phyloP scores from a whole-genome alignment of 345 rosid genomes.

The Boechera stricta region DNA sequence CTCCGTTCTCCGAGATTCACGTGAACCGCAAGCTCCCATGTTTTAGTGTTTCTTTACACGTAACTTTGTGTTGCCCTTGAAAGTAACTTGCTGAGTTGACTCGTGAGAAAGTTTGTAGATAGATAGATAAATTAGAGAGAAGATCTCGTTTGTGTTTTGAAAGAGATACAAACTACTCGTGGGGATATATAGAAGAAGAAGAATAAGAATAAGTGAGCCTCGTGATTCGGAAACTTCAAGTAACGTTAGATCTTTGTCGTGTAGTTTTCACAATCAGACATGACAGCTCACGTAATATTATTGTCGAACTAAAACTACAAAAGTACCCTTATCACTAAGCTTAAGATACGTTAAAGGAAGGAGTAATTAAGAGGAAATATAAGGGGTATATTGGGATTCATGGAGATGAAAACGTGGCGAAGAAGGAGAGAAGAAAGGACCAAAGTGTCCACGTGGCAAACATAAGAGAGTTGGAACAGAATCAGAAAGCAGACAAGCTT shows the following conservation, averaged over 20 bases:
- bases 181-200: conserved; percentile 13
- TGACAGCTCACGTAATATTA: conserved; percentile 40
- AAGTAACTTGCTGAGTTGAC: conserved; percentile 13
- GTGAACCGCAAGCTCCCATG: conserved; percentile 88
- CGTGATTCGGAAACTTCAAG: conserved; percentile 44
- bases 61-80: not conserved
- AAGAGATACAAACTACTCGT: conserved; percentile 19
- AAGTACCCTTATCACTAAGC: not conserved
- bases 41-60: not conserved
- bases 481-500: conserved; percentile 40
- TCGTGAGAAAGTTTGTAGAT: conserved; percentile 19
- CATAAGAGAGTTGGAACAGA: conserved; percentile 31
- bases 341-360: not conserved
- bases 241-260: conserved; percentile 30
- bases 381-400: conserved; percentile 3
- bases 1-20: conserved; percentile 64
- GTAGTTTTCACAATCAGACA: conserved; percentile 31
- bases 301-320: not conserved
- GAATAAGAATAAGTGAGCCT: conserved; percentile 29
- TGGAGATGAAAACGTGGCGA: conserved; percentile 19
- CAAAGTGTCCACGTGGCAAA: conserved; percentile 35
- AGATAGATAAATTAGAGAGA: conserved; percentile 14
- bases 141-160: conserved; percentile 39
- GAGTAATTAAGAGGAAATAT: not conserved
- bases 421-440: conserved; percentile 43